A percentile compares a stretch with the other conserved stretches of the same genome.
phyloP scores from a whole-genome alignment of 2,329 filamentous ascomycete species.

The Knoxdaviesia capensis region DNA sequence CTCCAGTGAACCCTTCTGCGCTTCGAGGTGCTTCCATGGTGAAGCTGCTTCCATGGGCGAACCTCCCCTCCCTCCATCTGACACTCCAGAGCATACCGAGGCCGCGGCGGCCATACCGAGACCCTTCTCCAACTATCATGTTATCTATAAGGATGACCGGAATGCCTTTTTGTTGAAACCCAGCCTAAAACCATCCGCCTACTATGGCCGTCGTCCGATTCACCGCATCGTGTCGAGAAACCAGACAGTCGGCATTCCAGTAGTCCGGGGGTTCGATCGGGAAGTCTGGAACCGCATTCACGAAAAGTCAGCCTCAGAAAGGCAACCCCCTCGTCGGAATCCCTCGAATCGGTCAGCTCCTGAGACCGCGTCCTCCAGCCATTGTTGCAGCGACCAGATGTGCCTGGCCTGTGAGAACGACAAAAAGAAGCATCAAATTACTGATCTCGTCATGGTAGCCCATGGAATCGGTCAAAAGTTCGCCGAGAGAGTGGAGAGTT shows the following conservation, averaged over 20 bases:
- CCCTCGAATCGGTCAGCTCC: too few relatives aligned
- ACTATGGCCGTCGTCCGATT: conserved; percentile 65
- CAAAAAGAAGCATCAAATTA: conserved; percentile 47
- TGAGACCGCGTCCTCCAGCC: too few relatives aligned
- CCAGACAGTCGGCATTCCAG: conserved; percentile 59
- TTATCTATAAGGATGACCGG: conserved; percentile 63
- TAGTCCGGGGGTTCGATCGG: conserved; percentile 78
- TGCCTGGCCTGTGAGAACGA: conserved; percentile 44
- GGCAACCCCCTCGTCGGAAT: too few relatives aligned
- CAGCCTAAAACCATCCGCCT: conserved; percentile 63
- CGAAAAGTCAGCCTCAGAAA: conserved; percentile 16
- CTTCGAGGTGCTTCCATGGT: conserved; percentile 36
- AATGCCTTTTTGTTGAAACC: conserved; percentile 76
- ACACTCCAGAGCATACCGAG: conserved; percentile 7
- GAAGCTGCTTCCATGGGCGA: conserved; percentile 37
- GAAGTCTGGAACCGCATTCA: conserved; percentile 57
- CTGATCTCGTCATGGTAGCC: conserved; percentile 74
- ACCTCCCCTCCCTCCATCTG: conserved; percentile 5
- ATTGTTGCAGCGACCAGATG: not conserved
- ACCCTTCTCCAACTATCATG: conserved; percentile 54
- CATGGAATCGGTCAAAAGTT: conserved; percentile 96
- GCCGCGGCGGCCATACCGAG: conserved; percentile 23
- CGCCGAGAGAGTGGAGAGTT: conserved; percentile 85
- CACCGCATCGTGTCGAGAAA: conserved; percentile 63
- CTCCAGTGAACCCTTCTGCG: conserved; percentile 35